Conservation (phyloP, 331 rosid genomes). For the Pyrus hybrid region DNA sequence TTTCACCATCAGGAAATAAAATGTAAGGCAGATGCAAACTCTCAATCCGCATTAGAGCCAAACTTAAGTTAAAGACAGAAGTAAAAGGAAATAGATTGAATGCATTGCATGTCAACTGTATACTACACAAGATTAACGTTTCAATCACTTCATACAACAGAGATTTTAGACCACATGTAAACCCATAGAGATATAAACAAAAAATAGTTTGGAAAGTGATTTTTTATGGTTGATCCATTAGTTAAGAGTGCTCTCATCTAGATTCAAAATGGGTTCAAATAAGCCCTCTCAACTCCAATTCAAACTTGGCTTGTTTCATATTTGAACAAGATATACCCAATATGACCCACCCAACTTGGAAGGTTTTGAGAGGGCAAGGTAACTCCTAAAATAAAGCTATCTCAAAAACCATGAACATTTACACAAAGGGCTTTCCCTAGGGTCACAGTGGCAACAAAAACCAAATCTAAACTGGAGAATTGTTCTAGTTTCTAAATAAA, state of each 20-base stretch:
- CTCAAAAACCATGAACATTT: too few relatives aligned
- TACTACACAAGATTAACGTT: neutral
- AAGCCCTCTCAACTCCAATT: neutral
- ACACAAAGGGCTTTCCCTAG: neutral
- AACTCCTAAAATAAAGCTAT: neutral
- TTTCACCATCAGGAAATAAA: slow-evolving; percentile 4
- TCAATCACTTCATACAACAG: neutral
- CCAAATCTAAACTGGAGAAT: neutral
- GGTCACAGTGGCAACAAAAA: neutral
- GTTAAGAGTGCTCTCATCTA: neutral
- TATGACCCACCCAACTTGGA: neutral
- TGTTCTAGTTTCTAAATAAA: neutral
- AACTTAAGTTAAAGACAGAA: neutral
- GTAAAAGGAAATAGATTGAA: neutral
- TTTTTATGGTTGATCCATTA: neutral
- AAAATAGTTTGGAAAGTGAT: neutral
- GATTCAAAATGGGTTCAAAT: neutral
- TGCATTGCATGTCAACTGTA: neutral
- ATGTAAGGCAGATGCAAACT: neutral
- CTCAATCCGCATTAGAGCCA: neutral
- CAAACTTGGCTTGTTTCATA: neutral
- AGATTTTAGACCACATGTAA: neutral
- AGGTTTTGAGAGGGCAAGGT: neutral
- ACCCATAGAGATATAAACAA: neutral
- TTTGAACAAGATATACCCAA: neutral